Evolutionary conservation across 1,284 basidiomycete species (phyloP).

Genomic region (Vanrija sp.): DNA sequence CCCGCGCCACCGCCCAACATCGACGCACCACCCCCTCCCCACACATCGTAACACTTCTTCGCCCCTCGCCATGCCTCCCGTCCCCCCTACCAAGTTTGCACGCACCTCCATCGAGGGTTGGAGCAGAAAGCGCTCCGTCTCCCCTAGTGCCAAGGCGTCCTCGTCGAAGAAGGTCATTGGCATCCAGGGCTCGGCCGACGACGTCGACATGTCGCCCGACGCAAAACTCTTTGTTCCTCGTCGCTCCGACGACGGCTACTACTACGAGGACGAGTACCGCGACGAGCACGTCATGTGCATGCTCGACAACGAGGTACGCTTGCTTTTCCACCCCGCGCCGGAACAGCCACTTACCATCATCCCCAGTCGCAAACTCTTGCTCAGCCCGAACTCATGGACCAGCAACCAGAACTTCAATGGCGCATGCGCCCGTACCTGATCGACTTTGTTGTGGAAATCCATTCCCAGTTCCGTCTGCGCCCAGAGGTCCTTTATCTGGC

Average conservation of each 20-base stretch:
- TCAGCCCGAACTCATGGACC: constrained; percentile 90
- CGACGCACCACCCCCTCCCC: not conserved
- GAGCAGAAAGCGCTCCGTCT: constrained; percentile 40
- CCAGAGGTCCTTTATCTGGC: constrained; percentile 98
- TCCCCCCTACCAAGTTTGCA: constrained; percentile 36
- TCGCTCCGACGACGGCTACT: constrained; percentile 45
- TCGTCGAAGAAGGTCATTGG: constrained; percentile 15
- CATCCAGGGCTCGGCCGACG: not conserved
- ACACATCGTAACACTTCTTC: not conserved
- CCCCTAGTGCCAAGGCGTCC: constrained; percentile 22
- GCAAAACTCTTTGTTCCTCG: constrained; percentile 7
- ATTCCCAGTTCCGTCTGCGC: constrained; percentile 91
- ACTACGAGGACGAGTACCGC: constrained; percentile 85
- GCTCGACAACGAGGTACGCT: constrained; percentile 92
- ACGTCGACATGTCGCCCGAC: not conserved
- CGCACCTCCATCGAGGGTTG: constrained; percentile 41
- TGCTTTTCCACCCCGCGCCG: constrained; percentile 14
- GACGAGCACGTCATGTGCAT: constrained; percentile 91
- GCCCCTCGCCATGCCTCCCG: constrained; percentile 35
- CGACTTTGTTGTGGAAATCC: constrained; percentile 98
- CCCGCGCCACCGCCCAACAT: not conserved
- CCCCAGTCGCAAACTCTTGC: constrained; percentile 75
- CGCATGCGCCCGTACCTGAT: constrained; percentile 99
- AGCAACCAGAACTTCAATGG: constrained; percentile 95
- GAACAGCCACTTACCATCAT: constrained; percentile 1